Conservation (phyloP, 305 asterid species). For the Fraxinus paxiana region DNA sequence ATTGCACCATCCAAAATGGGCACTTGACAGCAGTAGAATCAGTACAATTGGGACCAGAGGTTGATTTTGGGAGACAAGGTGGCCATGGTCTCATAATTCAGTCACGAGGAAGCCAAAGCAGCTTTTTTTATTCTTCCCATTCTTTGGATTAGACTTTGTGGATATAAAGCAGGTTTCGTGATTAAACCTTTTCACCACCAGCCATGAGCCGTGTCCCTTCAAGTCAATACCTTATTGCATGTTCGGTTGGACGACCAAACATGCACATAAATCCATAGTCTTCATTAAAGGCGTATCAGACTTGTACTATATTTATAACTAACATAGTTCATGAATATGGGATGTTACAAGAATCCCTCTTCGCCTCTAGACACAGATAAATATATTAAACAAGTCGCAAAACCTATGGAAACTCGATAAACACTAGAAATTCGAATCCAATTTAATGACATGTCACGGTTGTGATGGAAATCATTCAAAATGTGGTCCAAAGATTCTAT, state of each 20-base stretch:
- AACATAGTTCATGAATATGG: neutral
- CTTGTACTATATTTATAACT: neutral
- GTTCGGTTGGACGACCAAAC: neutral
- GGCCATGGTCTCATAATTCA: constrained; percentile 48
- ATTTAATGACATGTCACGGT: neutral
- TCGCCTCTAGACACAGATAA: neutral
- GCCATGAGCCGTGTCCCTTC: constrained; percentile 45
- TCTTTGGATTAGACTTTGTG: constrained; percentile 26
- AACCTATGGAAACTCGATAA: neutral
- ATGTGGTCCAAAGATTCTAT: neutral
- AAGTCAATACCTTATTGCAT: constrained; percentile 3
- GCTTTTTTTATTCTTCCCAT: constrained; percentile 11
- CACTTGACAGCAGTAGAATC: constrained; percentile 8
- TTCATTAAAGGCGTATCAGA: neutral
- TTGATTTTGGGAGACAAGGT: constrained; percentile 45
- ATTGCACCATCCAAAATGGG: neutral
- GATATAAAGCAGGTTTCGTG: constrained; percentile 39
- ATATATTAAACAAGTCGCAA: neutral
- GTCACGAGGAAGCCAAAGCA: constrained; percentile 46
- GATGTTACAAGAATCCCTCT: neutral
- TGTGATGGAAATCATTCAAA: neutral
- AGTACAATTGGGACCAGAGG: constrained; percentile 19
- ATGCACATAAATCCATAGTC: neutral
- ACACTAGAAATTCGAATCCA: neutral
- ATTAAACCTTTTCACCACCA: constrained; percentile 38